These are phyloP conservation scores for Coemansia sp. DNA, from an alignment of 192 early-diverging fungal species.

Conservation along the genomic window DNA sequence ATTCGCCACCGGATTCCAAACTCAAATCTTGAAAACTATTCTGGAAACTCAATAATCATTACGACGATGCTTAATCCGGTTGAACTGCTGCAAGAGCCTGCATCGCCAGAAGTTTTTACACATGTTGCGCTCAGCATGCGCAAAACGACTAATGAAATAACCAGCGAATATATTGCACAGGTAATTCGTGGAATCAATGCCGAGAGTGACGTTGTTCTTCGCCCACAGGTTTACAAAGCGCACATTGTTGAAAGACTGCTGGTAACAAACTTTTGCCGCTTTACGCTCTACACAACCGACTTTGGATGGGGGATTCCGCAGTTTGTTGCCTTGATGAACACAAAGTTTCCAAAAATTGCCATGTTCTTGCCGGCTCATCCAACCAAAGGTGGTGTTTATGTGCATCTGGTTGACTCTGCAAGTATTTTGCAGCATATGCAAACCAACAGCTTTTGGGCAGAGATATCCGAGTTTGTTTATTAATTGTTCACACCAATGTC, in stretches of 20 bases:
- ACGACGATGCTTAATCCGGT: not conserved
- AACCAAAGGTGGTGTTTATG: no score
- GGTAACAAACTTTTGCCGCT: not conserved
- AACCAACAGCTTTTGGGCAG: no score
- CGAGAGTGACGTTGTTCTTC: not conserved
- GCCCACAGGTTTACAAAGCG: not conserved
- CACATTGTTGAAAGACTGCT: not conserved
- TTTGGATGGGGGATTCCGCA: slow-evolving; percentile 17
- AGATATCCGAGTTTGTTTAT: no score
- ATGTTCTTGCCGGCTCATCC: not conserved
- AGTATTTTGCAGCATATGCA: no score
- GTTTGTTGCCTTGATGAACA: not conserved
- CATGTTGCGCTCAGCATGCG: not conserved
- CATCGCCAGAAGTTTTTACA: not conserved
- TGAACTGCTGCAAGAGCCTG: slow-evolving; percentile 9
- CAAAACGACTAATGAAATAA: not conserved
- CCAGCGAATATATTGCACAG: slow-evolving; percentile 11
- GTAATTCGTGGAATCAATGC: not conserved
- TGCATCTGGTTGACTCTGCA: no score
- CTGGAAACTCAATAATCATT: not conserved
- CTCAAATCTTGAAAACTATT: not conserved
- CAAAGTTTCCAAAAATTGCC: no score
- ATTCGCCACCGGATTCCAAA: not conserved
- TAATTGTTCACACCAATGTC: no score
- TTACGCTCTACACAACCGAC: not conserved